Percentiles rank a stretch among this genome's conserved stretches.
These are phyloP conservation scores for Breynia disticha DNA, from an alignment of 441 rosid species.

Conservation along the genomic window DNA sequence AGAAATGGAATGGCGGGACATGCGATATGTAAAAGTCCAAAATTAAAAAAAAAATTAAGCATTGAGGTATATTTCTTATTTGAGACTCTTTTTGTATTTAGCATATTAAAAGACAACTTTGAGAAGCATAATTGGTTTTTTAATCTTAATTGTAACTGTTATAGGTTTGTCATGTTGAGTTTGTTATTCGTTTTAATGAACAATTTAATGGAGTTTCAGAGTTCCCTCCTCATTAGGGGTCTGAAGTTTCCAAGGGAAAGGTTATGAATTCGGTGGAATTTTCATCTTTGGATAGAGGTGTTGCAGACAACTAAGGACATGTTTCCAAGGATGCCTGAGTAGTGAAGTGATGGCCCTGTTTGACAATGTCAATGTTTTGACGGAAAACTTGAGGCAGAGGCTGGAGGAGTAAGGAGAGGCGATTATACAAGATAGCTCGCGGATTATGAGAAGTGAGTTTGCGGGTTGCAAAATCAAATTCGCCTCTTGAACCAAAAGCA, in stretches of 20 bases:
- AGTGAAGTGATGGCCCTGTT: constrained; percentile 63
- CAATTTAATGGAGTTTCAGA: constrained; percentile 25
- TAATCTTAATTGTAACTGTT: neutral
- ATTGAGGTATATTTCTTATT: neutral
- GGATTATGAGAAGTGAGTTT: constrained; percentile 61
- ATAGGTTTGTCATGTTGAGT: constrained; percentile 15
- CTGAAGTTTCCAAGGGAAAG: constrained; percentile 32
- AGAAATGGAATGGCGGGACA: constrained; percentile 24
- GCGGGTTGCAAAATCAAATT: constrained; percentile 47
- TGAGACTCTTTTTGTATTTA: no score
- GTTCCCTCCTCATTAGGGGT: constrained; percentile 36
- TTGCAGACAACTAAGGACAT: constrained; percentile 69
- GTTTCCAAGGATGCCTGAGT: constrained; percentile 77
- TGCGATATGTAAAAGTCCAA: constrained; percentile 22
- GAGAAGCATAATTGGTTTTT: neutral
- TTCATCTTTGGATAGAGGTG: constrained; percentile 46
- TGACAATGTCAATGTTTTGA: constrained; percentile 40
- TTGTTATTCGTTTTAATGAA: constrained; percentile 17
- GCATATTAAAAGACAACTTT: neutral
- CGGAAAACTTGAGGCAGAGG: constrained; percentile 58
- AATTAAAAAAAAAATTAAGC: constrained; percentile 5
- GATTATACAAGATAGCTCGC: constrained; percentile 60
- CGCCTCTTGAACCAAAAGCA: constrained; percentile 41
- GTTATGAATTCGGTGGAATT: constrained; percentile 39
- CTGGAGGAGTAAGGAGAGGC: constrained; percentile 54